phyloP scores from a whole-genome alignment of 345 rosid genomes.

The Eucalyptus melliodora region DNA sequence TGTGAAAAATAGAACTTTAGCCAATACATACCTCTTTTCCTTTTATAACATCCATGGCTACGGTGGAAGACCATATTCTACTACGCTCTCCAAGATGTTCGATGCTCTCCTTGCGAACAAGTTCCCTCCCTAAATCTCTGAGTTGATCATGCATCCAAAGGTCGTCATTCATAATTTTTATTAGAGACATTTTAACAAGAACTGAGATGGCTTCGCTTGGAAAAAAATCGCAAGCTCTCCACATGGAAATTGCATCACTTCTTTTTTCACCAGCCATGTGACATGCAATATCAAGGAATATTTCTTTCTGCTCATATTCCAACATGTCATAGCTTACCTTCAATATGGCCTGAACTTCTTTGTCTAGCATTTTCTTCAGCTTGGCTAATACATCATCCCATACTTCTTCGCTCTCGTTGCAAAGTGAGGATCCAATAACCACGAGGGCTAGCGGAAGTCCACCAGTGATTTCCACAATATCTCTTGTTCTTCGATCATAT shows the following conservation, averaged over 20 bases:
- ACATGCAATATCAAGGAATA: neutral
- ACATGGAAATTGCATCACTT: neutral
- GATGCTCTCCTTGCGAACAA: neutral
- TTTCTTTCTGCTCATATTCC: neutral
- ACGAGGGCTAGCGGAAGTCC: neutral
- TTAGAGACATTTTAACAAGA: neutral
- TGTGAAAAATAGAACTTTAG: neutral
- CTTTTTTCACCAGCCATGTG: neutral
- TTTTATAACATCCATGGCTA: neutral
- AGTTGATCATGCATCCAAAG: slow-evolving; percentile 2
- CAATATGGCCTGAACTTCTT: neutral
- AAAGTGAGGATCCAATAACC: neutral
- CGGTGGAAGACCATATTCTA: neutral
- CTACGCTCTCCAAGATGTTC: neutral
- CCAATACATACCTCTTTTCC: neutral
- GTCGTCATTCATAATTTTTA: neutral
- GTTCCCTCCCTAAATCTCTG: neutral
- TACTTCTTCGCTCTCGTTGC: neutral
- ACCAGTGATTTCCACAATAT: neutral
- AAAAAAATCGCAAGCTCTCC: neutral
- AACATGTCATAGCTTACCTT: neutral
- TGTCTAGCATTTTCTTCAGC: neutral
- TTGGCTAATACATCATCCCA: neutral
- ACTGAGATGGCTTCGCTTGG: neutral
- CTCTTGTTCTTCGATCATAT: neutral